Evolutionary conservation across 2,329 filamentous ascomycete species (phyloP), one percentile per base, ranked within the genome.

Genomic region (Pestalotiopsis sp.): DNA sequence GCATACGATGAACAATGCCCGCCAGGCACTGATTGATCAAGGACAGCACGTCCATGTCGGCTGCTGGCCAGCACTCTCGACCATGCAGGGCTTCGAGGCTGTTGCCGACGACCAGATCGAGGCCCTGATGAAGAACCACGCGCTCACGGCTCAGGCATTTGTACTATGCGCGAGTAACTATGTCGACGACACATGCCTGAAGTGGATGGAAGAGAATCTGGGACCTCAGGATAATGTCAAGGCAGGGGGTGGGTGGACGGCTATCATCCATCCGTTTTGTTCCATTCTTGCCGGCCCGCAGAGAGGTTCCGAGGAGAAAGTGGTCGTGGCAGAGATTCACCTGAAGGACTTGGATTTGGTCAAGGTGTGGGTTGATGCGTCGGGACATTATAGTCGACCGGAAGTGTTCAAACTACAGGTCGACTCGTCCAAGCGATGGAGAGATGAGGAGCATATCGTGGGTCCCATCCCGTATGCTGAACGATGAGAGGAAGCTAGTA

Each of bases 61-160:
- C 4, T 77, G 72, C 2, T 78, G 77, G 77, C 75, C 77, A 3
- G 76, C 77, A 5, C 70, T 80, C 27, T 74, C 71, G 31, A 77
- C 71, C 17, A 74, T 78, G 69, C 65, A 67, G 0, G 81, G 82
- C 0, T 83, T 84, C 58, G 81, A 84, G 68, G 72, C 70, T 0
- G 78, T 80, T 5, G 82, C 81, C 2, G 78, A 82, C 69, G 75
- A 75, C n/a, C 81, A 84, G 73, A 84, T 84, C 66, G 83, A 84
- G 74, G 82, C 80, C 4, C 70, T 84, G 45, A 84, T 84, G 82
- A 84, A 84, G 74, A 74, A 76, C 4, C 83, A 84, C 69, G 82
- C 83, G 2, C 69, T 84, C 27, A 83, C 81, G 1, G 82, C 78
- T 14, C 82, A 84, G 68, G 79, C 81, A 2, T 84, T 83, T 66